Conservation (phyloP, 306 rosid genomes). For the Arachis hypogaea region DNA sequence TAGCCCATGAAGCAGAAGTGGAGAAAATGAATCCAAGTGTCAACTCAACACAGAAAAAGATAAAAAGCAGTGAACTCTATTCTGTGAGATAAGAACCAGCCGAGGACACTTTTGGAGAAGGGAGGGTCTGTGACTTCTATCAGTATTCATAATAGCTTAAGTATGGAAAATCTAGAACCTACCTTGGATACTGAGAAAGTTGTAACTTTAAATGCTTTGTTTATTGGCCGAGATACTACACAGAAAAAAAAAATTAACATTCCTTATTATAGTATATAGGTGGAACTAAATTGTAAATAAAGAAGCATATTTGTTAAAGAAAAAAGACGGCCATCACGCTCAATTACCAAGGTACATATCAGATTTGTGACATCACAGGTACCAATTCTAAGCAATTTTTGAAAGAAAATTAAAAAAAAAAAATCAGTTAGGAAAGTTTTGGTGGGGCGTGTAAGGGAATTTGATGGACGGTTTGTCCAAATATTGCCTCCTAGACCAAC, state of each 20-base stretch:
- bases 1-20: conserved; percentile 27
- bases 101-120: conserved; percentile 37
- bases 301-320: too few species aligned
- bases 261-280: too few species aligned
- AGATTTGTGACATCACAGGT: too few species aligned
- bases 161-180: conserved; percentile 45
- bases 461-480: not conserved
- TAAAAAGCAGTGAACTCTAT: conserved; percentile 47
- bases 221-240: not conserved
- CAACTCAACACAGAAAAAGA: conserved; percentile 35
- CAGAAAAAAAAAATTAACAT: not conserved
- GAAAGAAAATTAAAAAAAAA: not conserved
- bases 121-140: conserved; percentile 2
- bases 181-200: conserved; percentile 49
- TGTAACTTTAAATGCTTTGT: conserved; percentile 50
- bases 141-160: conserved; percentile 39
- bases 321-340: too few species aligned
- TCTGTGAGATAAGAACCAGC: conserved; percentile 30
- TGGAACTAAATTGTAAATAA: too few species aligned
- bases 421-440: not conserved
- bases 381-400: not conserved
- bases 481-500: conserved; percentile 2
- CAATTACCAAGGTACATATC: too few species aligned
- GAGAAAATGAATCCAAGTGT: conserved; percentile 32
- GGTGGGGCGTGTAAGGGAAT: conserved; percentile 12